Evolutionary conservation across 495 filamentous ascomycete genomes (phyloP).

Genomic region (Hypomontagnella monticulosa): DNA sequence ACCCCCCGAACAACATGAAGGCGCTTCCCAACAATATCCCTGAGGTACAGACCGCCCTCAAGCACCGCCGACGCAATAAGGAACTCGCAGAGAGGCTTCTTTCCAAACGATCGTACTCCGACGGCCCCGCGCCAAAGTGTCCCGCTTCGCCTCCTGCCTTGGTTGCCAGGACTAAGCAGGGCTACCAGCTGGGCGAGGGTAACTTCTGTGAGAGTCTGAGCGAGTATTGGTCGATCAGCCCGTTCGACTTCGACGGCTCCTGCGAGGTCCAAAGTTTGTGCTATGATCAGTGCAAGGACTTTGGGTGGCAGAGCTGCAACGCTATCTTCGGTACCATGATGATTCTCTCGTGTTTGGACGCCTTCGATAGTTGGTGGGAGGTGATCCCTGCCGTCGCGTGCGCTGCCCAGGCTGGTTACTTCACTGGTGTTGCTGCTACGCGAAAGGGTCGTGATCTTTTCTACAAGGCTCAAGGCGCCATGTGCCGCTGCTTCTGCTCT

Average conservation of each 20-base stretch:
- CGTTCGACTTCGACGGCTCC: slow-evolving; percentile 15
- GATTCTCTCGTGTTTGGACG: slow-evolving; percentile 21
- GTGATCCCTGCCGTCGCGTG: slow-evolving; percentile 16
- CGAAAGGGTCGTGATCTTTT: slow-evolving; percentile 20
- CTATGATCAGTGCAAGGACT: slow-evolving; percentile 17
- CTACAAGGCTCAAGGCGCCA: slow-evolving; percentile 15
- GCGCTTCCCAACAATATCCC: slow-evolving; percentile 3
- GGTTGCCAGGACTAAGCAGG: slow-evolving; percentile 6
- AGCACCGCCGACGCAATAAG: slow-evolving; percentile 11
- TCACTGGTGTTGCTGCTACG: slow-evolving; percentile 19
- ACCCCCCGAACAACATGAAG: slow-evolving; percentile 8
- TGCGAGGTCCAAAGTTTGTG: slow-evolving; percentile 8
- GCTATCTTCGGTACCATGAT: slow-evolving; percentile 23
- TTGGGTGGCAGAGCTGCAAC: slow-evolving; percentile 19
- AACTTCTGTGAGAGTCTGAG: slow-evolving; percentile 11
- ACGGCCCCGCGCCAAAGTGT: slow-evolving; percentile 12
- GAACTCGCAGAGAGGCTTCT: slow-evolving; percentile 4
- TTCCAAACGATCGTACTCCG: slow-evolving; percentile 1
- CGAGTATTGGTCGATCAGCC: slow-evolving; percentile 15
- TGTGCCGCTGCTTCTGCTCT: slow-evolving; percentile 18
- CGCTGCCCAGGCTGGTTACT: slow-evolving; percentile 16
- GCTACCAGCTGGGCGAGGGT: slow-evolving; percentile 3
- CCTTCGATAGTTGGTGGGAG: slow-evolving; percentile 21
- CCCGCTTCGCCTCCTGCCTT: slow-evolving; percentile 4
- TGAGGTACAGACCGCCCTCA: slow-evolving; percentile 1